phyloP scores from a whole-genome alignment of 2,329 filamentous ascomycete species.

The Alternaria consortialis region DNA sequence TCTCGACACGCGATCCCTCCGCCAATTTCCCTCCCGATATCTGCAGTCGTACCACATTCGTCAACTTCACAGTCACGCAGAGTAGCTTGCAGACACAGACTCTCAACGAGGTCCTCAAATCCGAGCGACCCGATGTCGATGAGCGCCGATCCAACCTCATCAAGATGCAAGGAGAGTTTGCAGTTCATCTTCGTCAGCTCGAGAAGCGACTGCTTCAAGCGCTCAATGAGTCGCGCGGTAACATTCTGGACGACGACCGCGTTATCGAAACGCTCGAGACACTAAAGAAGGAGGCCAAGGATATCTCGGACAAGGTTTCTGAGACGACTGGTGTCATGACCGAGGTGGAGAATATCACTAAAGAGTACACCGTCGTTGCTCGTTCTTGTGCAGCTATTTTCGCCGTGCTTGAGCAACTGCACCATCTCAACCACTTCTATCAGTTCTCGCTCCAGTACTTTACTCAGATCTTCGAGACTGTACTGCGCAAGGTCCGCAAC shows the following conservation, averaged over 20 bases:
- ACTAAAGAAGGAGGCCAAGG: conserved; percentile 94
- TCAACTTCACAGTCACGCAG: conserved; percentile 99
- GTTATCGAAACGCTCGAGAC: conserved; percentile 98
- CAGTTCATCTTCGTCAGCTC: conserved; percentile 93
- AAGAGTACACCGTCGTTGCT: conserved; percentile 92
- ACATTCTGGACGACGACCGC: conserved; percentile 97
- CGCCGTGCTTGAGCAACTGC: conserved; percentile 93
- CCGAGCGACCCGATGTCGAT: conserved; percentile 95
- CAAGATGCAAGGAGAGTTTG: conserved; percentile 99
- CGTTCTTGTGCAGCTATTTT: conserved; percentile 97
- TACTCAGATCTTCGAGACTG: conserved; percentile 94
- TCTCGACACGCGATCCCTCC: conserved; percentile 95
- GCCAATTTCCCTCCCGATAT: conserved; percentile 95
- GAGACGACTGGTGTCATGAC: conserved; percentile 98
- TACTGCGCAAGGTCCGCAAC: conserved; percentile 81
- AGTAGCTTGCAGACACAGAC: conserved; percentile 99
- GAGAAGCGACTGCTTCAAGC: conserved; percentile 95
- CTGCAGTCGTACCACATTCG: conserved; percentile 97
- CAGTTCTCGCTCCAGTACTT: conserved; percentile 99
- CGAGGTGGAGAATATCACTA: conserved; percentile 94
- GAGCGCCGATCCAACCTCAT: conserved; percentile 96
- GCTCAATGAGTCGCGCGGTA: conserved; percentile 95
- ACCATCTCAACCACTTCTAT: conserved; percentile 99
- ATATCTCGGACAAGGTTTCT: conserved; percentile 94
- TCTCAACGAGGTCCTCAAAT: conserved; percentile 95